phyloP scores from a whole-genome alignment of 352 stramenopile species.

The Pythium volutum region DNA sequence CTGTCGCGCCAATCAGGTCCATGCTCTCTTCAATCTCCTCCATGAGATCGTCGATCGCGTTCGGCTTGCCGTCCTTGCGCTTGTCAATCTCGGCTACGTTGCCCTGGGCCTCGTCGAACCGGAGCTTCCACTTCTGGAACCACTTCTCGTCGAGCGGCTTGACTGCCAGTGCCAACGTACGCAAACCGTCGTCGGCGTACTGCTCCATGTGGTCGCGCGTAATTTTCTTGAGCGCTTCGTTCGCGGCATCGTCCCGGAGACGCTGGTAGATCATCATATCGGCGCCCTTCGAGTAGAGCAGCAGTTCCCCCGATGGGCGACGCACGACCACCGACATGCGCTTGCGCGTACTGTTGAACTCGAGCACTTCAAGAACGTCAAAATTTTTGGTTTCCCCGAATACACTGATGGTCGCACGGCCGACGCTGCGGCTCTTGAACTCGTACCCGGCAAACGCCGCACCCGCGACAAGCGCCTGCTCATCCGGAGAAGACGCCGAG shows the following conservation, averaged over 20 bases:
- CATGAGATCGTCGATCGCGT: conserved; percentile 74
- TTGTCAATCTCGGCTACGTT: conserved; percentile 74
- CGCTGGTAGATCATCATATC: conserved; percentile 93
- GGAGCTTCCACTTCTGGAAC: conserved; percentile 72
- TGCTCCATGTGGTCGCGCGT: conserved; percentile 78
- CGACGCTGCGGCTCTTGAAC: conserved; percentile 69
- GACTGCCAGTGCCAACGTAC: conserved; percentile 77
- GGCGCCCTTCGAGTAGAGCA: conserved; percentile 87
- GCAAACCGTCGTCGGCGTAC: conserved; percentile 82
- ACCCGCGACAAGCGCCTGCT: conserved; percentile 79
- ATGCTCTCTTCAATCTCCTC: conserved; percentile 82
- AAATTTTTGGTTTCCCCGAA: conserved; percentile 48
- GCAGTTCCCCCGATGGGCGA: conserved; percentile 47
- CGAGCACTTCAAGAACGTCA: conserved; percentile 71
- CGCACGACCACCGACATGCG: conserved; percentile 95
- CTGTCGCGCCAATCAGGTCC: conserved; percentile 85
- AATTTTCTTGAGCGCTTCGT: conserved; percentile 47
- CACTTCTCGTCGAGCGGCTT: conserved; percentile 64
- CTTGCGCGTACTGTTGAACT: conserved; percentile 94
- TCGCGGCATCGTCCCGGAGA: conserved; percentile 45
- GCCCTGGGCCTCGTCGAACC: conserved; percentile 65
- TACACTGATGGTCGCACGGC: conserved; percentile 45
- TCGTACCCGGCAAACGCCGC: conserved; percentile 70
- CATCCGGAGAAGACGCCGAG: conserved; percentile 64
- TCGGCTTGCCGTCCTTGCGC: conserved; percentile 73